Evolutionary conservation across 805 yeast genomes (phyloP).

Genomic region (Sugiyamaella chiloensis): DNA sequence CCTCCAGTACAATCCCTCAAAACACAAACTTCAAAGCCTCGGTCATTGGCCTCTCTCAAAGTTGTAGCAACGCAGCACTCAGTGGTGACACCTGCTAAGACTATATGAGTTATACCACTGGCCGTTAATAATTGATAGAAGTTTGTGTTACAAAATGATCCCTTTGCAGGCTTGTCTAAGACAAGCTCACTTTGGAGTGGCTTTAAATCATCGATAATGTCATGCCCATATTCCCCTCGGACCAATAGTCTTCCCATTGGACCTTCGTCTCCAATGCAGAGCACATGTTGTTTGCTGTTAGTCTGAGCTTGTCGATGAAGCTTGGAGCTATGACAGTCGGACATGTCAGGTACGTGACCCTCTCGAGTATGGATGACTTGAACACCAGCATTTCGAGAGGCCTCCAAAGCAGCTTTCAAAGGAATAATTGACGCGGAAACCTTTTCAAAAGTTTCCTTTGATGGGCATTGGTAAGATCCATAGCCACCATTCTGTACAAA

Average conservation of each 20-base stretch:
- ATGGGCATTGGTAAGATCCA: constrained; percentile 30
- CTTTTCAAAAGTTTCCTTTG: constrained; percentile 28
- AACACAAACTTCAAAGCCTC: constrained; percentile 34
- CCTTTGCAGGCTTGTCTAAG: constrained; percentile 36
- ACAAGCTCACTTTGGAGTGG: constrained; percentile 30
- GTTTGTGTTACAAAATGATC: constrained; percentile 34
- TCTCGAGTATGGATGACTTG: constrained; percentile 35
- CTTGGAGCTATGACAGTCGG: constrained; percentile 33
- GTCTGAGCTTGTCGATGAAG: constrained; percentile 27
- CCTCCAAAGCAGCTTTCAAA: constrained; percentile 24
- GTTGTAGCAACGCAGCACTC: constrained; percentile 37
- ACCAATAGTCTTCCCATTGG: constrained; percentile 35
- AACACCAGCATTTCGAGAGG: constrained; percentile 31
- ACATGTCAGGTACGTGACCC: constrained; percentile 32
- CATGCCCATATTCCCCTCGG: constrained; percentile 35
- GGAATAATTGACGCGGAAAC: constrained; percentile 27
- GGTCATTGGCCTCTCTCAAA: constrained; percentile 35
- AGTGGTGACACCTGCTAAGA: constrained; percentile 35
- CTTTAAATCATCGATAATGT: constrained; percentile 32
- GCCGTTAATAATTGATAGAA: constrained; percentile 30
- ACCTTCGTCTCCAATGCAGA: constrained; percentile 33
- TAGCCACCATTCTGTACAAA: constrained; percentile 33
- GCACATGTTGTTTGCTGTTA: constrained; percentile 24
- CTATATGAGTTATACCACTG: constrained; percentile 31
- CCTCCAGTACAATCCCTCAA: constrained; percentile 29